Conservation (phyloP, 176 grass and related monocot species). For the Eleusine coracana region DNA sequence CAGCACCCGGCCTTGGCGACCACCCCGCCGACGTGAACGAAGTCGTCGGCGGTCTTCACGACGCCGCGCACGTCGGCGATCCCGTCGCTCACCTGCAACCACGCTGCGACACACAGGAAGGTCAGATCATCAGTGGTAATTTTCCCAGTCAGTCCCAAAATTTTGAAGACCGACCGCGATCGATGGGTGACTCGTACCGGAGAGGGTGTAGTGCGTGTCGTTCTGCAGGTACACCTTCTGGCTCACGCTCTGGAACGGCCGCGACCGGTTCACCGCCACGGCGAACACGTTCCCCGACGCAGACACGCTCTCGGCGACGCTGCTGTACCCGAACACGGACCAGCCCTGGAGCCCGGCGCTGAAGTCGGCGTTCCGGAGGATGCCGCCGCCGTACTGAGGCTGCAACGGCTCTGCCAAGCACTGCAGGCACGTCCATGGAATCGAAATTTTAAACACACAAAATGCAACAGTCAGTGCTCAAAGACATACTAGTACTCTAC, state of each 20-base stretch:
- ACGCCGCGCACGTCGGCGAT: conserved; percentile 53
- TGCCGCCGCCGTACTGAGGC: conserved; percentile 78
- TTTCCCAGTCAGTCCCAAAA: not conserved
- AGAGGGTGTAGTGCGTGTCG: conserved; percentile 75
- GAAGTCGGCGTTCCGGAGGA: conserved; percentile 79
- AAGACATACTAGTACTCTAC: no score
- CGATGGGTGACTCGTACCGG: conserved; percentile 39
- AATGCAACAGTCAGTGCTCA: not conserved
- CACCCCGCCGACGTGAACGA: conserved; percentile 51
- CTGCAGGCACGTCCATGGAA: conserved; percentile 32
- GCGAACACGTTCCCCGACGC: conserved; percentile 57
- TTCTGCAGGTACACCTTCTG: conserved; percentile 78
- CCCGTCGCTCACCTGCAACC: conserved; percentile 65
- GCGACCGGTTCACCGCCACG: conserved; percentile 43
- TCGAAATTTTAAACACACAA: not conserved
- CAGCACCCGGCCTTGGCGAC: conserved; percentile 69
- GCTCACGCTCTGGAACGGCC: conserved; percentile 64
- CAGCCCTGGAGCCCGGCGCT: conserved; percentile 57
- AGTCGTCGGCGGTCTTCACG: conserved; percentile 57
- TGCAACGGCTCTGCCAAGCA: conserved; percentile 72
- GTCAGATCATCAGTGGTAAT: no score
- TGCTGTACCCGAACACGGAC: conserved; percentile 59
- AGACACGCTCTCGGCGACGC: conserved; percentile 41
- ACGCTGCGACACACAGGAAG: conserved; percentile 45
- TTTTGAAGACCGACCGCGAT: not conserved